Conservation (phyloP, 768 basidiomycete species). For the Tulasnella sp. region DNA sequence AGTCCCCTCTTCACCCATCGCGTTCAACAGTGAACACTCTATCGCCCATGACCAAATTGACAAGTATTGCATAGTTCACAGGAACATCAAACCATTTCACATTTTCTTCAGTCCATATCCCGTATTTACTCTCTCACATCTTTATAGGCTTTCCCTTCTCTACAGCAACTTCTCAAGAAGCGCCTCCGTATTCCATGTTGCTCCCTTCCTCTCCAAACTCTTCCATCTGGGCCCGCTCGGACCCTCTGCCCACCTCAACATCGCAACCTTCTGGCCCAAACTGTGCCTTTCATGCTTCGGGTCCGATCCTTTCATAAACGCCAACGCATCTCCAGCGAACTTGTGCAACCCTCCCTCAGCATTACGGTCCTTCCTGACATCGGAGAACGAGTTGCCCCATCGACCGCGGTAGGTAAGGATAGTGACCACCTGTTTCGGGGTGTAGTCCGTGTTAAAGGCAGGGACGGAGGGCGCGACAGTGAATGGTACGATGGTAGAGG, state of each 20-base stretch:
- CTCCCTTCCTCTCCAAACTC: slow-evolving; percentile 17
- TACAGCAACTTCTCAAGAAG: not conserved
- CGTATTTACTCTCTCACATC: not conserved
- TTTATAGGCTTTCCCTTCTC: not conserved
- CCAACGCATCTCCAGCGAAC: too few relatives aligned
- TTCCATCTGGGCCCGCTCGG: slow-evolving; percentile 16
- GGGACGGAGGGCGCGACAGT: not conserved
- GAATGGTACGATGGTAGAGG: not conserved
- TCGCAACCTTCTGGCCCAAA: slow-evolving; percentile 8
- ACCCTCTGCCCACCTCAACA: slow-evolving; percentile 18
- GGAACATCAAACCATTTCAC: too few relatives aligned
- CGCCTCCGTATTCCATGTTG: slow-evolving; percentile 11
- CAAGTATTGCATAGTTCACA: too few relatives aligned
- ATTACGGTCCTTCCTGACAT: not conserved
- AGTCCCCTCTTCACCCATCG: too few relatives aligned
- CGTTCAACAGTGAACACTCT: too few relatives aligned
- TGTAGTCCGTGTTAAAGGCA: not conserved
- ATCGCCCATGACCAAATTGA: too few relatives aligned
- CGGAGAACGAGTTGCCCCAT: slow-evolving; percentile 11
- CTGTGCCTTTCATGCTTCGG: not conserved
- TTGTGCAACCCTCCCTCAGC: too few relatives aligned
- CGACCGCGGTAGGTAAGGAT: slow-evolving; percentile 8
- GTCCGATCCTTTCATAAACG: not conserved
- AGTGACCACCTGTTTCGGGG: slow-evolving; percentile 7
- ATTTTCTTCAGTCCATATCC: too few relatives aligned